Base-by-base conservation (phyloP, 2,329 filamentous ascomycete species). In the Zasmidium citrigriseum region DNA sequence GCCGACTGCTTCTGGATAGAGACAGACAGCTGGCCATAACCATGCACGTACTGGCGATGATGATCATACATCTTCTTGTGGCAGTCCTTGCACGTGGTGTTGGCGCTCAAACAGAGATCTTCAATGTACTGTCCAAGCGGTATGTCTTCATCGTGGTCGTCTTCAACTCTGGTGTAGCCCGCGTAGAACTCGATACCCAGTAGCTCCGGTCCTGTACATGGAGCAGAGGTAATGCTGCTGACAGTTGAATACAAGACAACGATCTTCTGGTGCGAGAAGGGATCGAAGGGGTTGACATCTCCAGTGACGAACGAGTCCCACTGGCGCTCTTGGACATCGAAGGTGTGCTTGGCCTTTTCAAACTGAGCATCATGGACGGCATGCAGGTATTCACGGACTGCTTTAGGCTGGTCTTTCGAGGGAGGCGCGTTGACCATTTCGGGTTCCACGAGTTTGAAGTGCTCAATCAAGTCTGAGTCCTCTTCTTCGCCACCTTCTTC, bases 291-390 rank as follows among this genome's bases (percentile, higher is more conserved):
- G 69, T 96, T 89, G 27, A 89, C 80, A 65, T 95, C 96, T 14
- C 91, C 91, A 52, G 93, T 87, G 21, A 97, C 88, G 68, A 96
- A 96, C 24, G 91, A 90, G 72, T 99, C 95, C 95, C 95, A 99
- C 67, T 97, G 93, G 25, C 91, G 86, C 57, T 92, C 96, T 72
- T 98, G 93, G 0, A 91, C 97, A 72, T 92, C 86, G 71, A 98
- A 99, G 67, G 93, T 92, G 75, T 97, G 91, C 29, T 96, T 78
- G 1, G 93, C 93, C 75, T 95, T 96, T 72, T 99, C 93, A 68
- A 98, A 97, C 73, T 99, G 95, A 1, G 93, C 93, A 71, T 97
- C 91, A 73, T 98, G 93, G 12, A 97, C 93, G 21, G 95, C 95
- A 72, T 95, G 92, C 5, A 99, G 78, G 50, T 98, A 91, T 68